Evolutionary conservation across 2,329 filamentous ascomycete species (phyloP), one percentile per base, ranked within the genome.

Genomic region (Helminthosporium solani): DNA sequence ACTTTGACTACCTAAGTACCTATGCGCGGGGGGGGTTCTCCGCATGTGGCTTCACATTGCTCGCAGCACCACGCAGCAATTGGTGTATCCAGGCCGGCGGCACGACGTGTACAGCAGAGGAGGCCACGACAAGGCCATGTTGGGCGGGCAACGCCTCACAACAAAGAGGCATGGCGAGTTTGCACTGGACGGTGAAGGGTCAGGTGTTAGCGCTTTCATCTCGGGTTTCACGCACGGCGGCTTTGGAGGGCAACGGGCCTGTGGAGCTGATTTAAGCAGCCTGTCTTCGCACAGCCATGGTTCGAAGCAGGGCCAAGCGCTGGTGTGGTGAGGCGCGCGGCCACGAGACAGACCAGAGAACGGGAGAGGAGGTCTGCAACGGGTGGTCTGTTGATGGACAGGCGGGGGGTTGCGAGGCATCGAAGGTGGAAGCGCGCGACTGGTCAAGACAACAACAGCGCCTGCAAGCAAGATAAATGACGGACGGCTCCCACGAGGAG

Each of bases 351-450:
- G 63, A 62, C 56, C 60, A 65, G 57, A 63, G 60, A 63, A 50
- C 51, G 57, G 49, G 53, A 45, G 57, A 50, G 42, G 38, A 59
- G 52, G 36, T 36, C 47, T 58, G 46, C 56, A 63, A 63, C 58
- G 56, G 63, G 51, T 49, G 57, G 58, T 51, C 50, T 36, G 40
- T 51, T 45, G 49, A 56, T 51, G 52, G 56, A 44, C 56, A 40
- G 54, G 53, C 50, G 56, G 52, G 57, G 39, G 52, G 49, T n/a
- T n/a, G 53, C 44, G 41, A 50, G 40, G 54, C 54, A 50, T 61
- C 54, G 52, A 19, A 54, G 55, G 44, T 57, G 64, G 61, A 68
- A 68, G 66, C 66, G 66, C 67, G 67, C 67, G 67, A 66, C 60
- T 58, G 48, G 51, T 46, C 52, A 48, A 54, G 52, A 58, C 47